Evolutionary conservation across 305 asterid species (phyloP).

Genomic region (Monarda citriodora): DNA sequence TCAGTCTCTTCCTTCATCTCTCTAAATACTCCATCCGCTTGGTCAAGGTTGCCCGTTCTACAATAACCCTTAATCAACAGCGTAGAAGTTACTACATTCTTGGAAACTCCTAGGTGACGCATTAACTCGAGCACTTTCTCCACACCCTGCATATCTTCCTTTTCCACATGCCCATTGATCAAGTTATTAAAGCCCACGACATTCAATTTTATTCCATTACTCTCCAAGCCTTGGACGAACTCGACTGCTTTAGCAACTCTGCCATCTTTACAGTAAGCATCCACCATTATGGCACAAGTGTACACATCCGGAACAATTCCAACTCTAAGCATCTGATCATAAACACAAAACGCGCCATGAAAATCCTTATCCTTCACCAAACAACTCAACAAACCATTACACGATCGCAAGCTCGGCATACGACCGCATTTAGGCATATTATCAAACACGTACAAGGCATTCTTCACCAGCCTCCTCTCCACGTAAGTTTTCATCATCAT

Average conservation of each 20-base stretch:
- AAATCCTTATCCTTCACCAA: slow-evolving; percentile 54
- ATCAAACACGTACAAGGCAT: slow-evolving; percentile 86
- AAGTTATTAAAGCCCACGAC: slow-evolving; percentile 72
- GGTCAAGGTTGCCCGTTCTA: slow-evolving; percentile 61
- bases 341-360: slow-evolving; percentile 51
- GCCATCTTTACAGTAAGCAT: slow-evolving; percentile 80
- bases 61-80: slow-evolving; percentile 82
- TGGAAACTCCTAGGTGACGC: slow-evolving; percentile 41
- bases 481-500: slow-evolving; percentile 58
- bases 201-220: slow-evolving; percentile 58
- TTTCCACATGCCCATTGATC: slow-evolving; percentile 77
- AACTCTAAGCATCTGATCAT: slow-evolving; percentile 67
- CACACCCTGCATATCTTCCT: slow-evolving; percentile 57
- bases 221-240: slow-evolving; percentile 66
- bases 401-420: slow-evolving; percentile 72
- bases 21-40: slow-evolving; percentile 58
- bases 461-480: slow-evolving; percentile 57
- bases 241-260: slow-evolving; percentile 53
- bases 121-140: slow-evolving; percentile 57
- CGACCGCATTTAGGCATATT: slow-evolving; percentile 82
- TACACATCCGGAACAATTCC: slow-evolving; percentile 80
- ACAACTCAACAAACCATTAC: slow-evolving; percentile 79
- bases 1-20: slow-evolving; percentile 51
- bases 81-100: slow-evolving; percentile 67
- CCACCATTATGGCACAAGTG: slow-evolving; percentile 76